Conservation (phyloP, 257 asterid genomes). For the Catharanthus roseus region DNA sequence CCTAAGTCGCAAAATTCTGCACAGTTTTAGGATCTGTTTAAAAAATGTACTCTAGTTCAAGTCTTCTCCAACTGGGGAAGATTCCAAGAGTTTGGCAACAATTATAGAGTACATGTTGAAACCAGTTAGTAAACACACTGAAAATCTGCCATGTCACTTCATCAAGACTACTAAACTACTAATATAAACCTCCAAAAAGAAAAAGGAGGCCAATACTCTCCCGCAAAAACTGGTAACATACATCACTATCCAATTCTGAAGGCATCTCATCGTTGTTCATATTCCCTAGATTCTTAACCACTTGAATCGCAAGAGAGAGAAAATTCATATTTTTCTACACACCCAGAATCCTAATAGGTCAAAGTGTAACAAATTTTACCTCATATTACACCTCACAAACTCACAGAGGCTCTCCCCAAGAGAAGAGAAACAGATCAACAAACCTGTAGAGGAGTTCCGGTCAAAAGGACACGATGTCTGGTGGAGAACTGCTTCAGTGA, state of each 20-base stretch:
- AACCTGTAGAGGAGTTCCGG: conserved; percentile 99
- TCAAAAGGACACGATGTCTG: conserved; percentile 87
- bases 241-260: neutral
- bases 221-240: neutral
- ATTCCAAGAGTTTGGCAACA: neutral
- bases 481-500: conserved; percentile 68
- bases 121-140: neutral
- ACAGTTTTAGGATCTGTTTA: neutral
- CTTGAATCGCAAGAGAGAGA: neutral
- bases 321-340: neutral
- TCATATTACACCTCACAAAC: neutral
- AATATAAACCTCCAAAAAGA: neutral
- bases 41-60: neutral
- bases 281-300: neutral
- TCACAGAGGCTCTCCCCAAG: neutral
- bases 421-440: conserved; percentile 13
- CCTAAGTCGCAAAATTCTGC: neutral
- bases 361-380: neutral
- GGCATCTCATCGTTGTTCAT: neutral
- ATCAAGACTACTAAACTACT: neutral
- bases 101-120: neutral
- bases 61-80: neutral
- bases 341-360: neutral
- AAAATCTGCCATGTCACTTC: neutral
- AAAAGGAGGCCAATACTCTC: too few species aligned